Conservation (phyloP, 108 stramenopile species). For the Cyclotella kingstonii region DNA sequence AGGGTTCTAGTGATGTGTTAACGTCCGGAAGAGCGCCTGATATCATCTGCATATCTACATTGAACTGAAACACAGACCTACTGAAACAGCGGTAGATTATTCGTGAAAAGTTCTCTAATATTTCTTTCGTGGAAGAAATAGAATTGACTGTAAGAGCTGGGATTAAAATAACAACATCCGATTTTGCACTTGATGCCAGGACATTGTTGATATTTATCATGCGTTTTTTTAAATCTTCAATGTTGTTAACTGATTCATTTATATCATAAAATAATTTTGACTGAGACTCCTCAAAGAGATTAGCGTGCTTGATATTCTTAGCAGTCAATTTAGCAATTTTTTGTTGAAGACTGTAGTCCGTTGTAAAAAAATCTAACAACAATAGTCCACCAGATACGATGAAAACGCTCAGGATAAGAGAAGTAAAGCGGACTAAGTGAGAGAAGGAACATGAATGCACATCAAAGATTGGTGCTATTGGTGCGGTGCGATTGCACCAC, state of each 20-base stretch:
- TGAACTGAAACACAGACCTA: background rate
- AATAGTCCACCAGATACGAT: background rate
- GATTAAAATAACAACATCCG: background rate
- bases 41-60: background rate
- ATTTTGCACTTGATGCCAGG: background rate
- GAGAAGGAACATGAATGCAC: background rate
- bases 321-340: background rate
- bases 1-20: background rate
- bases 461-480: background rate
- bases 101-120: background rate
- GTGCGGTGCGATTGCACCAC: background rate
- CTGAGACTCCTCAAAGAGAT: too few species aligned
- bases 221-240: background rate
- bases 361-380: background rate
- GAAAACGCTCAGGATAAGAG: background rate
- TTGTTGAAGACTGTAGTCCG: background rate
- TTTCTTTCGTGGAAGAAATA: background rate
- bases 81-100: background rate
- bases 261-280: background rate
- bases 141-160: background rate
- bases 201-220: background rate
- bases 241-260: background rate
- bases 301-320: too few species aligned
- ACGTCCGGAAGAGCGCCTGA: background rate
- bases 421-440: background rate